phyloP scores from a whole-genome alignment of 106 monocot species.

The Alisma plantagoaquatica region DNA sequence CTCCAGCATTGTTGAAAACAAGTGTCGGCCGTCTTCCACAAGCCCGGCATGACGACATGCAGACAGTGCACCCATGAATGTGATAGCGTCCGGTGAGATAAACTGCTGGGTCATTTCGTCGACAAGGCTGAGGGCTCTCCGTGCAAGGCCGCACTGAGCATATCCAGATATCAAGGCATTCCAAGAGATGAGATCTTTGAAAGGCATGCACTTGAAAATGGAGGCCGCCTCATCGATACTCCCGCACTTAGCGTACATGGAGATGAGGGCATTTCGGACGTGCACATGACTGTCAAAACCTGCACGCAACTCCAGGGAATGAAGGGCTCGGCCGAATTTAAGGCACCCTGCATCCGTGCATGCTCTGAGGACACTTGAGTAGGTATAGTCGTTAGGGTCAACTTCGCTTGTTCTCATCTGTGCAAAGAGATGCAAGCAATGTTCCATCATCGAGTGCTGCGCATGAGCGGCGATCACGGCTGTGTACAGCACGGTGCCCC shows the following conservation, averaged over 20 bases:
- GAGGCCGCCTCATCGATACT: conserved; percentile 1
- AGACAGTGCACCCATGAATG: conserved; percentile 11
- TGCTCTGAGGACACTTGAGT: conserved; percentile 11
- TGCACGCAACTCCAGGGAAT: background rate
- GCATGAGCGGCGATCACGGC: conserved; percentile 18
- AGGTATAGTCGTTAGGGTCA: conserved; percentile 10
- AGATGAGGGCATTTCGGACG: conserved; percentile 9
- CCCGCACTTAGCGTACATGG: conserved; percentile 22
- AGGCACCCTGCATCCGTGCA: conserved; percentile 12
- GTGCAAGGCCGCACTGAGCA: conserved; percentile 7
- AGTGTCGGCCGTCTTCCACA: conserved; percentile 3
- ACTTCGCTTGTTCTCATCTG: conserved; percentile 4
- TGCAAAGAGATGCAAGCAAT: conserved; percentile 2
- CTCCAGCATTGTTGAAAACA: conserved; percentile 9
- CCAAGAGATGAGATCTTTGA: conserved; percentile 14
- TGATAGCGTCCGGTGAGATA: conserved; percentile 6
- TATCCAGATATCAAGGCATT: conserved; percentile 17
- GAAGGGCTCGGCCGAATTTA: conserved; percentile 5
- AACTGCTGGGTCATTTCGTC: background rate
- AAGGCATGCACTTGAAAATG: conserved; percentile 4
- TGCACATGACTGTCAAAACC: background rate
- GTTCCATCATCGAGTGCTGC: background rate
- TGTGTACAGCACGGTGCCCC: conserved; percentile 14
- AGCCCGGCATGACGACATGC: conserved; percentile 16
- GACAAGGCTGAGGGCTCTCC: conserved; percentile 2